Evolutionary conservation across 2,329 filamentous ascomycete genomes (phyloP).

Genomic region (Plectosphaerella sp.): DNA sequence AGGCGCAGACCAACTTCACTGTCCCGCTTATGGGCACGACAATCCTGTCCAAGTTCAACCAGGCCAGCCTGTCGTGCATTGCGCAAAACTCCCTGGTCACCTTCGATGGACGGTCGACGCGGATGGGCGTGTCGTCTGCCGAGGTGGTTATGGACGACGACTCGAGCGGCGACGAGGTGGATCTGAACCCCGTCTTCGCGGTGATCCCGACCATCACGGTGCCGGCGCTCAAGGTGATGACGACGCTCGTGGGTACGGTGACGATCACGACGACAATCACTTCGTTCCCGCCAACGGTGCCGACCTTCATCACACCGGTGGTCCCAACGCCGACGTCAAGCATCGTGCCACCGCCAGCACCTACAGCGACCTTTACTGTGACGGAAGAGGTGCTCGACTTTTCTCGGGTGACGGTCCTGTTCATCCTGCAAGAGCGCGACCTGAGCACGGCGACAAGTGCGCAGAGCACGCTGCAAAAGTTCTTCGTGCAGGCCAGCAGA

Average conservation of each 20-base stretch:
- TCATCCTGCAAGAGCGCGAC: conserved; percentile 52
- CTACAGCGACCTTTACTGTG: conserved; percentile 36
- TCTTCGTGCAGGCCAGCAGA: conserved; percentile 41
- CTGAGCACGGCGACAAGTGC: conserved; percentile 47
- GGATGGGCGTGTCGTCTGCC: conserved; percentile 22
- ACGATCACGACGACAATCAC: conserved; percentile 21
- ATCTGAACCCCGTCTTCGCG: not conserved
- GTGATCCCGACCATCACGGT: not conserved
- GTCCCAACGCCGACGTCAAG: conserved; percentile 8
- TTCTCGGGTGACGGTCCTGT: conserved; percentile 57
- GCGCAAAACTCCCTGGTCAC: conserved; percentile 85
- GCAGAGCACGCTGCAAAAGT: conserved; percentile 48
- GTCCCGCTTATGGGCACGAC: conserved; percentile 67
- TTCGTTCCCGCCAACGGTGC: conserved; percentile 19
- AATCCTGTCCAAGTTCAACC: conserved; percentile 73
- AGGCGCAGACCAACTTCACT: conserved; percentile 64
- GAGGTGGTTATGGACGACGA: conserved; percentile 17
- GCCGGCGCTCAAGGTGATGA: conserved; percentile 2
- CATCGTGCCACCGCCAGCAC: conserved; percentile 14
- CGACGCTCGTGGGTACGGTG: conserved; percentile 14
- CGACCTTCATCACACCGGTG: conserved; percentile 11
- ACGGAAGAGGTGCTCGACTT: conserved; percentile 59
- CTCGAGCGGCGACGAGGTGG: conserved; percentile 1
- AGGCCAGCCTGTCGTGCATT: conserved; percentile 71
- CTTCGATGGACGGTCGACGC: conserved; percentile 58